These are phyloP conservation scores for Rhynchosporium agropyri DNA, from an alignment of 2,329 filamentous ascomycete genomes.

Conservation along the genomic window DNA sequence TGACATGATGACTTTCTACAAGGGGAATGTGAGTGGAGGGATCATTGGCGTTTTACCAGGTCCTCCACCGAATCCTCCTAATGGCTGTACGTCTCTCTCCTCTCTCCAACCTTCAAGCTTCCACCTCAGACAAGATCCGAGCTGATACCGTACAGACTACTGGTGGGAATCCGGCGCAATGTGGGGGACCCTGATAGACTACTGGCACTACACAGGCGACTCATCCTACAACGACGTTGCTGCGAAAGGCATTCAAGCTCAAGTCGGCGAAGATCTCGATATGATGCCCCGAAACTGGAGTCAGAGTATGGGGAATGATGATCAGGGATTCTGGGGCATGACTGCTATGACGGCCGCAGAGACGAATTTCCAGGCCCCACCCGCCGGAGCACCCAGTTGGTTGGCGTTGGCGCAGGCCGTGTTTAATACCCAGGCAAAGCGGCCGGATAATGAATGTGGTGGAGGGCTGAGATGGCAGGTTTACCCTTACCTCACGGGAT, in stretches of 20 bases:
- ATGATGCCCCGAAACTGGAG: conserved; percentile 57
- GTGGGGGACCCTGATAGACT: conserved; percentile 62
- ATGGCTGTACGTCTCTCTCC: conserved; percentile 38
- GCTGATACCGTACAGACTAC: conserved; percentile 46
- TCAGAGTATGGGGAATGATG: conserved; percentile 44
- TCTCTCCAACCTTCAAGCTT: background rate
- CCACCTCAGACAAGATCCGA: background rate
- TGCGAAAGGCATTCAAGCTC: conserved; percentile 58
- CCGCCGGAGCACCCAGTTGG: conserved; percentile 67
- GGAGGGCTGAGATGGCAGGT: conserved; percentile 88
- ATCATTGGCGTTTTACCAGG: conserved; percentile 54
- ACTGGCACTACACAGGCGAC: conserved; percentile 65
- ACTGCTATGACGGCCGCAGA: conserved; percentile 79
- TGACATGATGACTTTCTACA: conserved; percentile 48
- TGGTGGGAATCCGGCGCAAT: conserved; percentile 66
- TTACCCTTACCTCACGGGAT: conserved; percentile 64
- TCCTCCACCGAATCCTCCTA: conserved; percentile 44
- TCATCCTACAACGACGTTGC: conserved; percentile 57
- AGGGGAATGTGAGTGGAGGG: conserved; percentile 44
- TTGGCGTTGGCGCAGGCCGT: conserved; percentile 77
- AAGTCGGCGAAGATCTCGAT: conserved; percentile 57
- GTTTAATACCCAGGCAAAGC: conserved; percentile 74
- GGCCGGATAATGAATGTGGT: conserved; percentile 71
- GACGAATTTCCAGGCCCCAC: conserved; percentile 71
- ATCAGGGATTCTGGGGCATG: conserved; percentile 76